Evolutionary conservation across 305 asterid species (phyloP), one percentile per base, ranked within the genome.

Genomic region (Andrographis paniculata): DNA sequence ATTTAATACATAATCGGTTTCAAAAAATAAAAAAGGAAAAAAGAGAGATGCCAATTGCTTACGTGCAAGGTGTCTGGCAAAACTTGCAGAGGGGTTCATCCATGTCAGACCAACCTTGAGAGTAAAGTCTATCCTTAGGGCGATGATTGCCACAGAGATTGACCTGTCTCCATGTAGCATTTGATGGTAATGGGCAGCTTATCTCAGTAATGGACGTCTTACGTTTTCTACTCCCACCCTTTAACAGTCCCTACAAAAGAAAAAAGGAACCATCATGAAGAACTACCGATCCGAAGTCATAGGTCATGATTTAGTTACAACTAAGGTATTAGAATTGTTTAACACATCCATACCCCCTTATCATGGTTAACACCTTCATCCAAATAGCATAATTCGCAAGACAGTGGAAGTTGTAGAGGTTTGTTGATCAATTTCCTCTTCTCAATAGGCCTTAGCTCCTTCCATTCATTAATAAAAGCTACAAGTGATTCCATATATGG

Each of bases 31-130:
- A 27, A 31, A 48, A 42, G 20, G 49, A 45, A 12, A 28, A 28
- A 28, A 3, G 7, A 6, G 33, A 28, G 9, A 28, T 27, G 53
- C 41, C 30, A 14, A 42, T 52, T 30, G 63, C 94, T 56, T 68
- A 86, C 98, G 45, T 76, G 95, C 96, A 91, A 64, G 83, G 87
- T 62, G 50, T 65, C 73, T 82, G 98, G 51, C 98, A 91, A 28
- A 86, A 79, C 71, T 91, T 91, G 86, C 98, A 91, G 62, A 91
- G 96, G 42, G 98, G 98, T 76, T 80, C 95, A 35, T 83, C 78
- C 66, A 58, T 52, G 50, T 78, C 60, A 39, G 96, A 82, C 94
- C 94, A 82, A 53, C 94, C 98, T 68, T 91, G 98, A n/a, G 67
- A 45, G 65, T 82, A 91, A 45, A 65, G 50, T 70, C 70, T 78